Evolutionary conservation across 805 yeast species (phyloP).

Genomic region (Spathaspora hagerdaliae): DNA sequence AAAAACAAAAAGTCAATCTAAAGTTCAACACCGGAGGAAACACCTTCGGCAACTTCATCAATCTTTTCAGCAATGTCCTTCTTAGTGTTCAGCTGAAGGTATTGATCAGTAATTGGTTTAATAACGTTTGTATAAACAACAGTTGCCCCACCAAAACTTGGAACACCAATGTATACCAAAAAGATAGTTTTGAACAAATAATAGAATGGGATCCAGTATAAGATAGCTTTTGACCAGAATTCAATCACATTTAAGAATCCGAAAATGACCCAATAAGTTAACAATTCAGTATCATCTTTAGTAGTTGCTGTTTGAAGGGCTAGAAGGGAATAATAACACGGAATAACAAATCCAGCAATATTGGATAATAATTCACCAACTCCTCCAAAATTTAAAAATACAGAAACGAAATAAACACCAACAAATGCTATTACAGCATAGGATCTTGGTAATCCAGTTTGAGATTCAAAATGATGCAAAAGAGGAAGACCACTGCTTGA

Average conservation of each 20-base stretch:
- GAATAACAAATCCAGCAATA: slow-evolving; percentile 84
- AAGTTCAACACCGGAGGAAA: slow-evolving; percentile 18
- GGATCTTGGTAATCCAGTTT: slow-evolving; percentile 71
- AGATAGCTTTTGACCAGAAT: slow-evolving; percentile 90
- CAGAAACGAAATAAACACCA: slow-evolving; percentile 65
- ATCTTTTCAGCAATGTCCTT: slow-evolving; percentile 36
- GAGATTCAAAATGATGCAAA: slow-evolving; percentile 36
- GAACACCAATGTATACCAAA: slow-evolving; percentile 84
- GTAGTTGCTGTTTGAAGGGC: slow-evolving; percentile 73
- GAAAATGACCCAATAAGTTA: slow-evolving; percentile 98
- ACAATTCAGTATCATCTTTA: slow-evolving; percentile 79
- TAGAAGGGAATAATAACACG: slow-evolving; percentile 81
- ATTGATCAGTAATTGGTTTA: slow-evolving; percentile 54
- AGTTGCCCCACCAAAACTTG: slow-evolving; percentile 83
- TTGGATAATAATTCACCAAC: slow-evolving; percentile 92
- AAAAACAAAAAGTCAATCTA: background rate
- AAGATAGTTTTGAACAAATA: slow-evolving; percentile 88
- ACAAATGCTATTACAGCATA: slow-evolving; percentile 71
- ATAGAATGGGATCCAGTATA: slow-evolving; percentile 96
- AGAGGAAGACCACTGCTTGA: slow-evolving; percentile 25
- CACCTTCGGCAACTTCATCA: slow-evolving; percentile 45
- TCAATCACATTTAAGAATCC: slow-evolving; percentile 88
- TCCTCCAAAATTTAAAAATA: slow-evolving; percentile 90
- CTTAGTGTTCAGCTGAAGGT: background rate
- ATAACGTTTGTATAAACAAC: slow-evolving; percentile 61